phyloP scores from a whole-genome alignment of 2,329 filamentous ascomycete genomes.

The Aspergillus puulaauensis region DNA sequence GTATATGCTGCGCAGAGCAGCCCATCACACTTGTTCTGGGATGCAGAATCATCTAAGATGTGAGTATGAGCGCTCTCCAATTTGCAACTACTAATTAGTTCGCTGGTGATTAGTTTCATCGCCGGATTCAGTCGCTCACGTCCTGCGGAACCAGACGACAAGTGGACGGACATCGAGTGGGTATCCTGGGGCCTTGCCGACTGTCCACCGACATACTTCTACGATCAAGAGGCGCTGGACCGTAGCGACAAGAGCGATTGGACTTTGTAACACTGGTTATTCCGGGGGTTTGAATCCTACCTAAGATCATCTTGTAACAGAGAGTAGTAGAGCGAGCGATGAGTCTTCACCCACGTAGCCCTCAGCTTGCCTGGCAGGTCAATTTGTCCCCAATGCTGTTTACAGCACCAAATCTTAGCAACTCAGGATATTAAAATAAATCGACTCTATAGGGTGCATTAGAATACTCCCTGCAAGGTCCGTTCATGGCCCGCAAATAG shows the following conservation, averaged over 20 bases:
- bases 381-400: no score
- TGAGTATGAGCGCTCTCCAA: neutral
- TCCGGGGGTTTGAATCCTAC: no score
- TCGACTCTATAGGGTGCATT: no score
- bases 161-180: neutral
- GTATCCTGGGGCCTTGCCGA: neutral
- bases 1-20: neutral
- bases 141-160: neutral
- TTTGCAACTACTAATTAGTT: neutral
- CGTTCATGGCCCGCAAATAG: no score
- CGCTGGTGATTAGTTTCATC: neutral
- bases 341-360: no score
- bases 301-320: no score
- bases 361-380: no score
- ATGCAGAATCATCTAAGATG: neutral
- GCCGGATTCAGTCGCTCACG: neutral
- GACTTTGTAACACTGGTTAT: neutral
- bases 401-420: no score
- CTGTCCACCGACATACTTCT: neutral
- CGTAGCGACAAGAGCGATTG: neutral
- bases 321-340: no score
- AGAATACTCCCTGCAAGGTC: no score
- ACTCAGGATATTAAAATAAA: no score
- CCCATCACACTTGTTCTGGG: neutral
- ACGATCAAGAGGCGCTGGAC: neutral